Evolutionary conservation across 1,139 yeast genomes (phyloP).

Genomic region (Hemisphaericaspora lyxosophila): DNA sequence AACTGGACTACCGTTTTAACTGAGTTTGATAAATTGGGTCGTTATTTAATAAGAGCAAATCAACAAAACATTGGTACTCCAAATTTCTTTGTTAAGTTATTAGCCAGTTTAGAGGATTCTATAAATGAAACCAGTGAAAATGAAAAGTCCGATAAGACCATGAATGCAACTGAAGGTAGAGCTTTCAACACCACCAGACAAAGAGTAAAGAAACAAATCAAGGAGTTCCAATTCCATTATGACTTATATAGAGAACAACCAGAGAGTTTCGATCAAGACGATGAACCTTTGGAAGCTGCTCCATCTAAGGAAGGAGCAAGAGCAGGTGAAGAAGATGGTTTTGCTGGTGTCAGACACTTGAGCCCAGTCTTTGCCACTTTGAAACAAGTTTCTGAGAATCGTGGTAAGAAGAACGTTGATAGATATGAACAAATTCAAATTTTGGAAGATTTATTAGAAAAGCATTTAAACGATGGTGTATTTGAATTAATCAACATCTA

Average conservation of each 20-base stretch:
- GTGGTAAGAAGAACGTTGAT: constrained; percentile 96
- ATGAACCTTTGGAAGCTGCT: constrained; percentile 41
- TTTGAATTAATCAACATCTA: constrained; percentile 80
- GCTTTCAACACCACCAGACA: constrained; percentile 88
- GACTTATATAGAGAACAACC: constrained; percentile 69
- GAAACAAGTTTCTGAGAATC: constrained; percentile 75
- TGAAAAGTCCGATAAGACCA: constrained; percentile 65
- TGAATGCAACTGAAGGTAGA: constrained; percentile 81
- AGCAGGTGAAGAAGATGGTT: constrained; percentile 21
- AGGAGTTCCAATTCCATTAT: constrained; percentile 62
- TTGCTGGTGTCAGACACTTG: constrained; percentile 24
- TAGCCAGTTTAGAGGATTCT: constrained; percentile 73
- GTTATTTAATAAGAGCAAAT: constrained; percentile 62
- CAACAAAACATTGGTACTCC: constrained; percentile 80
- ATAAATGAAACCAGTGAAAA: constrained; percentile 55
- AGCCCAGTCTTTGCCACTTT: constrained; percentile 69
- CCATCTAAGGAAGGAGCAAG: constrained; percentile 12
- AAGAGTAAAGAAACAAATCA: constrained; percentile 78
- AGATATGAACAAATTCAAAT: constrained; percentile 71
- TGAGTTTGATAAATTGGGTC: constrained; percentile 78
- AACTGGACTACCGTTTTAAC: constrained; percentile 78
- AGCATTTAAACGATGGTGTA: constrained; percentile 21
- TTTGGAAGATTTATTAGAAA: constrained; percentile 63
- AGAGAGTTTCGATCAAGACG: constrained; percentile 63
- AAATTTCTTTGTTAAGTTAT: constrained; percentile 62